These are phyloP conservation scores for Penicillium samsonianum DNA, from an alignment of 495 filamentous ascomycete species.

Conservation along the genomic window DNA sequence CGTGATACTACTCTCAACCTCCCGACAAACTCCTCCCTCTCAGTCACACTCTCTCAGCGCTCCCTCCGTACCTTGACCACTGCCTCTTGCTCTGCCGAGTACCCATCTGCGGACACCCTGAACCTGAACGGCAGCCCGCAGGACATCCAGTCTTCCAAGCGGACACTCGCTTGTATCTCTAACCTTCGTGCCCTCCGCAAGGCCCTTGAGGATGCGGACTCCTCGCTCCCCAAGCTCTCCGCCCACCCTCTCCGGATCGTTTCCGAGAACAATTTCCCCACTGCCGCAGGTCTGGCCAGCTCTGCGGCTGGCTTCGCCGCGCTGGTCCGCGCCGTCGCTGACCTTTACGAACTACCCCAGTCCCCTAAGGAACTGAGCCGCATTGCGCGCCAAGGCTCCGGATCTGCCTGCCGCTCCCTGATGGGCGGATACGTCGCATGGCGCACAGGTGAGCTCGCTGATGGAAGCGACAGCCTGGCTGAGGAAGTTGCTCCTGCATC, in stretches of 20 bases:
- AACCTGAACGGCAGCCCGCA: conserved; percentile 81
- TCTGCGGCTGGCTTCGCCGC: conserved; percentile 95
- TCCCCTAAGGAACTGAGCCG: conserved; percentile 76
- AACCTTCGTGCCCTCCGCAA: conserved; percentile 77
- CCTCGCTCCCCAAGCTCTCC: conserved; percentile 75
- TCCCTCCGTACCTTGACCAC: conserved; percentile 96
- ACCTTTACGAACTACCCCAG: conserved; percentile 82
- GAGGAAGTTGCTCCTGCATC: conserved; percentile 79
- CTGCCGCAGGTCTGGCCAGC: conserved; percentile 90
- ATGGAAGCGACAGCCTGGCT: conserved; percentile 82
- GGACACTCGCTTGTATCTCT: conserved; percentile 87
- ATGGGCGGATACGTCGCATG: conserved; percentile 97
- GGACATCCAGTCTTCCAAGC: conserved; percentile 75
- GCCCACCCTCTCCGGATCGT: conserved; percentile 75
- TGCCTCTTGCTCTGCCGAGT: conserved; percentile 81
- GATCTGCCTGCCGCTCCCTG: conserved; percentile 86
- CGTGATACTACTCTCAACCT: conserved; percentile 89
- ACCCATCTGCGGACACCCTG: conserved; percentile 70
- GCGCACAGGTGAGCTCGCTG: conserved; percentile 68
- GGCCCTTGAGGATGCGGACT: conserved; percentile 67
- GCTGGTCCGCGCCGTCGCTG: conserved; percentile 86
- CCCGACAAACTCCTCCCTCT: conserved; percentile 95
- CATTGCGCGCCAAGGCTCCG: conserved; percentile 93
- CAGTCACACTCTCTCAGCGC: conserved; percentile 89
- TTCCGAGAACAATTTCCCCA: conserved; percentile 97